Base-by-base conservation (phyloP, 495 filamentous ascomycete genomes). In the Annulohypoxylon bovei region DNA sequence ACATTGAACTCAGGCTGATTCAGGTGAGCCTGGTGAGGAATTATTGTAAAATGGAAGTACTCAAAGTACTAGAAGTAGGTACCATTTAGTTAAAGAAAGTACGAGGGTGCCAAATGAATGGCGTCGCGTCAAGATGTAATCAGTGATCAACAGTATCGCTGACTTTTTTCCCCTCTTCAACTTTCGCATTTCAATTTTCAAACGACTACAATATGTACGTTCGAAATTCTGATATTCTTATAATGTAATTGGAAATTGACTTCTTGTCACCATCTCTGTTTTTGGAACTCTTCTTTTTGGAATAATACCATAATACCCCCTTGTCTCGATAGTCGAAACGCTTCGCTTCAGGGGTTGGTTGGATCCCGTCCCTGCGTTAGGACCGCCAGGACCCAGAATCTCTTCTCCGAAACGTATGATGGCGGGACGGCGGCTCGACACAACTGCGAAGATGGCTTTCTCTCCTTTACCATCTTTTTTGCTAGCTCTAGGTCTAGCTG, bases 361-460 rank as follows among this genome's bases (percentile, higher is more conserved):
- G 27, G 33, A 70, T 66, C 66, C 58, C 49, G 55, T 57, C 55
- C 65, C 52, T 23, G 54, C 5, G 46, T 25, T 50, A 28, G 44
- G 20, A 27, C 18, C 20, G 46, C 18, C 35, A 50, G 52, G 67
- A 46, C 52, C 56, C 57, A 42, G 40, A 37, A 9, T 57, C 40
- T 57, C 11, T 65, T n/a, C 32, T 55, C 28, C 60, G 61, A 73
- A 68, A 70, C 63, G 46, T 39, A 70, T 37, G 42, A 73, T 70
- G 67, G 58, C 28, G 47, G 30, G 22, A 63, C 62, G 14, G 40
- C 18, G 27, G 55, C 39, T 64, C 37, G 20, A n/a, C 32, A 25
- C 14, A 12, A 64, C 39, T 44, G 59, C 62, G 40, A 70, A 61
- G 35, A 52, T 50, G 53, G 28, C 64, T 72, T 65, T 42, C 9